A percentile compares a stretch with the other conserved stretches of the same genome.
phyloP scores from a whole-genome alignment of 2,329 filamentous ascomycete species.

The Calonectria honghensis region DNA sequence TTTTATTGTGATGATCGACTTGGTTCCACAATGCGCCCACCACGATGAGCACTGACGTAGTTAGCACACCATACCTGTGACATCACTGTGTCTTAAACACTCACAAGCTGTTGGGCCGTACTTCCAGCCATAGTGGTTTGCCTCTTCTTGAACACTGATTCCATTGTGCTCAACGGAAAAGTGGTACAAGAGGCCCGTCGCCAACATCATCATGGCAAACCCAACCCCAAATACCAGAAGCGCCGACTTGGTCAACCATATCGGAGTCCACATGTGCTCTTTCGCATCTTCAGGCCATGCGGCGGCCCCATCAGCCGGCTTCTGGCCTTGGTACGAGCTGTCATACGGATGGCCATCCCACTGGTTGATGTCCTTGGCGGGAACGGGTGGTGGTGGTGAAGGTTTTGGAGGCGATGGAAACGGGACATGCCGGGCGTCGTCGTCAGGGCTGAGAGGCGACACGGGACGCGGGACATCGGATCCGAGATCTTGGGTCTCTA shows the following conservation, averaged over 20 bases:
- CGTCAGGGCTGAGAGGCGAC: conserved; percentile 39
- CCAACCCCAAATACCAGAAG: conserved; percentile 46
- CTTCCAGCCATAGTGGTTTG: conserved; percentile 51
- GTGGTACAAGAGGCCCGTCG: conserved; percentile 47
- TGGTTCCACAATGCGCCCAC: conserved; percentile 56
- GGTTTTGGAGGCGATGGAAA: conserved; percentile 22
- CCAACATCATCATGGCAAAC: conserved; percentile 48
- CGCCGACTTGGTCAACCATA: conserved; percentile 46
- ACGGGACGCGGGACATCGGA: conserved; percentile 25
- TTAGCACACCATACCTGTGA: conserved; percentile 19
- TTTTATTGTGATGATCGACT: conserved; percentile 55
- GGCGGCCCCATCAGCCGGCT: not conserved
- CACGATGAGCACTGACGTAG: conserved; percentile 50
- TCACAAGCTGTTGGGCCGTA: conserved; percentile 52
- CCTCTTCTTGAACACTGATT: conserved; percentile 46
- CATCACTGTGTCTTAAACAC: conserved; percentile 4
- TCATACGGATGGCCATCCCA: conserved; percentile 23
- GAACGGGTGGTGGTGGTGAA: conserved; percentile 1
- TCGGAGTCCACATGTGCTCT: conserved; percentile 48
- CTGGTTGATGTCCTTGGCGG: conserved; percentile 31
- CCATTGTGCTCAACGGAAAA: conserved; percentile 49
- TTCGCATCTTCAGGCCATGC: conserved; percentile 36
- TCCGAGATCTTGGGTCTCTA: conserved; percentile 35
- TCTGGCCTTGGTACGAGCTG: conserved; percentile 19
- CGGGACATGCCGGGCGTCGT: conserved; percentile 33